Percentiles rank a stretch among this genome's conserved stretches.
These are phyloP conservation scores for Phaeophleospora eucalypticola DNA, from an alignment of 2,329 filamentous ascomycete species.

Conservation along the genomic window DNA sequence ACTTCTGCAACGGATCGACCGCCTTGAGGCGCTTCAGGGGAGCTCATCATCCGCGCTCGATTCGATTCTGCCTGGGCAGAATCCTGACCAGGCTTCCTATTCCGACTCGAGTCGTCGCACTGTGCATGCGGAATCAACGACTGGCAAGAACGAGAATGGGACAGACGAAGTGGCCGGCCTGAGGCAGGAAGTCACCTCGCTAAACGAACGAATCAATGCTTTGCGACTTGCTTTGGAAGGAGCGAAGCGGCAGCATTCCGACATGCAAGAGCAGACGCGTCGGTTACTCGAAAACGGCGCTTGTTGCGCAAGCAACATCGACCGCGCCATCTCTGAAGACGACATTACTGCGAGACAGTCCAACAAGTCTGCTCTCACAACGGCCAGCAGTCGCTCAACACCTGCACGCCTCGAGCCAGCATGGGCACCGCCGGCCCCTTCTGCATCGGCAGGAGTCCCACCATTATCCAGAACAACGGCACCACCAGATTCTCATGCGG, in stretches of 20 bases:
- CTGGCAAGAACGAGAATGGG: not conserved
- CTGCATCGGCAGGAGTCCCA: not conserved
- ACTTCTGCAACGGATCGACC: slow-evolving; percentile 22
- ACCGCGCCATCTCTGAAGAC: slow-evolving; percentile 10
- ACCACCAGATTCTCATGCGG: not conserved
- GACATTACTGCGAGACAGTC: not conserved
- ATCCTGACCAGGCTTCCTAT: too few relatives aligned
- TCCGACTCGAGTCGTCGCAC: too few relatives aligned
- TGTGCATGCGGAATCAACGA: not conserved
- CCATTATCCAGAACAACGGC: not conserved
- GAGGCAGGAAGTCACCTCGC: slow-evolving; percentile 9
- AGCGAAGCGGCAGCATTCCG: slow-evolving; percentile 10
- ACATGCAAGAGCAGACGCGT: slow-evolving; percentile 9
- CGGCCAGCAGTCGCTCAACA: slow-evolving; percentile 2
- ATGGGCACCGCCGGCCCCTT: not conserved
- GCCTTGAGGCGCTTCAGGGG: slow-evolving; percentile 6
- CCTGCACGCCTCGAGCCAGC: slow-evolving; percentile 2
- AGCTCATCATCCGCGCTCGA: not conserved
- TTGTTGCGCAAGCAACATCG: slow-evolving; percentile 7
- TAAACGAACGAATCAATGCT: slow-evolving; percentile 13
- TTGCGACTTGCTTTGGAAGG: slow-evolving; percentile 13
- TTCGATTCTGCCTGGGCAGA: too few relatives aligned
- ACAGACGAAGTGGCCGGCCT: slow-evolving; percentile 1
- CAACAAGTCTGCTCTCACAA: not conserved
- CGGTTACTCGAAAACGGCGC: slow-evolving; percentile 11